Percentiles rank a stretch among this genome's conserved stretches.
Evolutionary conservation across 2,329 filamentous ascomycete genomes (phyloP).

Genomic region (Fusarium bactridioides): DNA sequence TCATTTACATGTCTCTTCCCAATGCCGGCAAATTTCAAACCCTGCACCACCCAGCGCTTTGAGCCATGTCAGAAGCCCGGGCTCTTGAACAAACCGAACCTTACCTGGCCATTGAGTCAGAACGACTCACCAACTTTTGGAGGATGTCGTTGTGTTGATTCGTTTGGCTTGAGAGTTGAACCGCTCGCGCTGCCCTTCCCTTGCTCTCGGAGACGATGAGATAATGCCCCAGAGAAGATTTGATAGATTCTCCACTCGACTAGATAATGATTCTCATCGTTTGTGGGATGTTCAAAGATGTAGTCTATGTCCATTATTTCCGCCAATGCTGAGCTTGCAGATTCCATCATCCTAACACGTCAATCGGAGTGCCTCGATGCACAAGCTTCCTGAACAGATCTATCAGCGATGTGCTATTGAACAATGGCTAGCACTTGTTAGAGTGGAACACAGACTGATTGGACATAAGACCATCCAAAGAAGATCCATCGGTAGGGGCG

Average conservation of each 20-base stretch:
- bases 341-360: background rate
- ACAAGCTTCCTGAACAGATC: background rate
- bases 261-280: background rate
- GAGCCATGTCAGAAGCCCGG: background rate
- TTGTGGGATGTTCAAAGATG: background rate
- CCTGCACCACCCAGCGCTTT: background rate
- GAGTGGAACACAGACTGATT: background rate
- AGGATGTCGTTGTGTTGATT: background rate
- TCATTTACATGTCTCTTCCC: background rate
- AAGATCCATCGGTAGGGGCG: background rate
- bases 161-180: background rate
- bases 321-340: background rate
- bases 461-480: background rate
- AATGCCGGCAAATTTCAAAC: background rate
- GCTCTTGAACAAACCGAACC: background rate
- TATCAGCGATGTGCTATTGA: background rate
- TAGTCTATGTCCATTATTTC: background rate
- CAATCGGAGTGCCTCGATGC: background rate
- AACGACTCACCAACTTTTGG: background rate
- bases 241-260: rapidly evolving
- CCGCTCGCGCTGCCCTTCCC: background rate
- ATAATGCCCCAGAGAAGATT: background rate
- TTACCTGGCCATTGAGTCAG: background rate
- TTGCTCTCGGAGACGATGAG: background rate
- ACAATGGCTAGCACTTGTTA: background rate